Base-by-base conservation (phyloP, 2,329 filamentous ascomycete species). In the Cytospora chrysosperma region DNA sequence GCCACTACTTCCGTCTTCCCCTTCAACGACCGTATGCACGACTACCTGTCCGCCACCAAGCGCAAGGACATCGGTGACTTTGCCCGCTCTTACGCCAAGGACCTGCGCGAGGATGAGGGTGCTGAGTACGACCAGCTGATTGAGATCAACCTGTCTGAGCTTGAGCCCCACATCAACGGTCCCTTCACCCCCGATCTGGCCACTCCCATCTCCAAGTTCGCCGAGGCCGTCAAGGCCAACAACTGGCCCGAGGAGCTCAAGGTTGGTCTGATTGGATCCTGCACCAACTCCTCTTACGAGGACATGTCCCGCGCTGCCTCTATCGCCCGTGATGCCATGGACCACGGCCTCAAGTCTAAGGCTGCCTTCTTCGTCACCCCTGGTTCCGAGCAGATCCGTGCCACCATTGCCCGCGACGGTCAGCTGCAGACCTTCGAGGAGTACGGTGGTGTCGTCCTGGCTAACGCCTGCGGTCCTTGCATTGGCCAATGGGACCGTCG, bases 131-230 rank as follows among this genome's bases (percentile, higher is more conserved):
- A 99, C 78, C 86, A 98, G 81, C 79, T 97, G 70, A 92, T 98
- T 73, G 94, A 97, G 81, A 92, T 99, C 81, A 94, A 99, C 84
- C 87, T 99, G 61, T 90, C 87, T 64, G 91, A 94, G 79, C 89
- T 99, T 56, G 95, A 99, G 84, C 95, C 95, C 70, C 92, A 98
- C 77, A 93, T 99, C 83, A 99, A 99, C 83, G 95, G 95, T 69
- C 95, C 95, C 69, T 98, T 98, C 87, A 99, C 95, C 30, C 95
- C 95, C 67, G 95, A 99, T 87, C 85, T 99, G 80, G 93, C 93
- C 62, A 98, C 95, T 9, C 95, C 95, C 58, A 96, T 99, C 77
- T 97, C 92, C 81, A 95, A 97, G 83, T 97, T 98, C 83, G 92
- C 91, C 80, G 89, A 96, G 74, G 92, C 92, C 70, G 94, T 94